Evolutionary conservation across 2,329 filamentous ascomycete species (phyloP).

Genomic region (Exophiala aquamarina): DNA sequence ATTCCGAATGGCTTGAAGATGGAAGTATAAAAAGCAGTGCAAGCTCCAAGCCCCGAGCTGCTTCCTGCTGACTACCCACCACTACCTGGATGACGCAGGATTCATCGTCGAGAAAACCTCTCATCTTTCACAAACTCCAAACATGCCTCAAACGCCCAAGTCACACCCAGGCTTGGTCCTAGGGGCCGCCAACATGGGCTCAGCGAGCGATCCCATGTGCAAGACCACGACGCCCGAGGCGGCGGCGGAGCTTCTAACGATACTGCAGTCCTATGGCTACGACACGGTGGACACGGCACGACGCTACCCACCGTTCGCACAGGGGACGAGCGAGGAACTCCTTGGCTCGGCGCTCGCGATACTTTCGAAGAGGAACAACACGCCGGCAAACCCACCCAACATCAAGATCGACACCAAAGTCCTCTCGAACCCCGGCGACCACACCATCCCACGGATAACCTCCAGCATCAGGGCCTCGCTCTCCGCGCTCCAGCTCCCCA

Average conservation of each 20-base stretch:
- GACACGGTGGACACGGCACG: conserved; percentile 34
- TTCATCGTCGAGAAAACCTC: too few relatives aligned
- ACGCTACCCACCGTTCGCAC: conserved; percentile 28
- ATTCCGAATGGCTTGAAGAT: too few relatives aligned
- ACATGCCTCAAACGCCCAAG: not conserved
- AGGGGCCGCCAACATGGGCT: conserved; percentile 9
- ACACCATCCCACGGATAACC: conserved; percentile 32
- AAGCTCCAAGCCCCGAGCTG: too few relatives aligned
- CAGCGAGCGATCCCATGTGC: not conserved
- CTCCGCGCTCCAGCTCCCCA: conserved; percentile 39
- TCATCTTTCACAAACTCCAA: not conserved
- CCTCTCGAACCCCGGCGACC: conserved; percentile 33
- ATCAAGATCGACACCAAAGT: conserved; percentile 45
- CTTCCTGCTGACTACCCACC: too few relatives aligned
- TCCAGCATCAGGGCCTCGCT: conserved; percentile 32
- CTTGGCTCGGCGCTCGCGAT: conserved; percentile 2
- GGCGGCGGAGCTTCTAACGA: conserved; percentile 29
- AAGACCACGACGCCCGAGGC: conserved; percentile 20
- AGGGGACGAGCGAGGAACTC: conserved; percentile 37
- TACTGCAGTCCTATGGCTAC: conserved; percentile 33
- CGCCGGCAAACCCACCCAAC: conserved; percentile 29
- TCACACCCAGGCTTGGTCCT: conserved; percentile 2
- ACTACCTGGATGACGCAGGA: not conserved
- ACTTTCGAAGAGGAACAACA: not conserved
- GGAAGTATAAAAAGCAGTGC: too few relatives aligned